Evolutionary conservation across 257 asterid species (phyloP), one percentile per base, ranked within the genome.

Genomic region (Salvia splendens): DNA sequence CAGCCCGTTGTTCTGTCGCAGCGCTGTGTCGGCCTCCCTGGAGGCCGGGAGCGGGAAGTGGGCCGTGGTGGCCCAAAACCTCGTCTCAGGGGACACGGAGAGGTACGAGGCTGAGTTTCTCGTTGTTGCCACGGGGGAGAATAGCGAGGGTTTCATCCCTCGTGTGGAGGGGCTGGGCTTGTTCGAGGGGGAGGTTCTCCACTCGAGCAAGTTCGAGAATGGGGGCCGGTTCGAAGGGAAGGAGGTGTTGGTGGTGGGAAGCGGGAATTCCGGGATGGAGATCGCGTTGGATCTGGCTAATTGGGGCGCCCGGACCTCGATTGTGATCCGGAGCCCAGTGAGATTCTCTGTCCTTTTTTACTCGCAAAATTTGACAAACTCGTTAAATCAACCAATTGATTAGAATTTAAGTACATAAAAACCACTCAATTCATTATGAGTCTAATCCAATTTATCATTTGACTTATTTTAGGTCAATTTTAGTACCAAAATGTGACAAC

Each of bases 201-300:
- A 88, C 17, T 79, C 89, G 1, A 67, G 68, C 42, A 8, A 24
- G 0, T 89, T 82, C 48, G 60, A 47, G 9, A 80, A 73, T 0
- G 90, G 95, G 0, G 8, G 4, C 10, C 61, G 20, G 0, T 83
- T 69, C 30, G 42, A 41, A 3, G 41, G 12, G 0, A 77, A 36
- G 35, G 46, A 77, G 0, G 91, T 83, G 0, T 56, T 87, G 30
- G 91, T 87, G 2, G 83, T 89, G 14, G 93, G 91, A 4, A 69
- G 84, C 5, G 93, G 96, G 3, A 89, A 89, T 41, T 89, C 95
- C 1, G 96, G 95, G 0, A 83, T 85, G 95, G 95, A 89, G 55
- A 82, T 89, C 8, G 88, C 96, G 0, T 64, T 40, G 36, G 96
- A 89, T 78, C 28, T 89, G 46, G 70, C 80, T 5, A 75, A 78